These are phyloP conservation scores for Turritis glabra DNA, from an alignment of 345 rosid species.

Conservation along the genomic window DNA sequence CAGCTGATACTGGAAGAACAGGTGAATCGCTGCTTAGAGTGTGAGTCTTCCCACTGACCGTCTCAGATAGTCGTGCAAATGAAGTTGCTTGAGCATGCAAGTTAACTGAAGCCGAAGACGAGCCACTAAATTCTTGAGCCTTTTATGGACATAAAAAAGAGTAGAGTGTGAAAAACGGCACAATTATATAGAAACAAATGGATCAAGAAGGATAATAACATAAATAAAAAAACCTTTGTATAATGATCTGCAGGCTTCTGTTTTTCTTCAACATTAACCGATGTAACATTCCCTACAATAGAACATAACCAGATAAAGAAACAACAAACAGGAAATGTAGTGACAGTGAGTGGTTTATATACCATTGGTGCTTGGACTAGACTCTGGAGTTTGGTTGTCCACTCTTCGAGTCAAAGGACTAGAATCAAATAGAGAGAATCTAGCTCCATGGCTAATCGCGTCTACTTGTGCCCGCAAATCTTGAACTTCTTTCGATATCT, in stretches of 20 bases:
- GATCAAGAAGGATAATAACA: background rate
- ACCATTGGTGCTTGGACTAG: constrained; percentile 46
- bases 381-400: constrained; percentile 45
- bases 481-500: constrained; percentile 91
- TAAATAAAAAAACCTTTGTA: constrained; percentile 43
- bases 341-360: constrained; percentile 17
- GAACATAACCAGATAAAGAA: constrained; percentile 3
- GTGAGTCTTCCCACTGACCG: constrained; percentile 34
- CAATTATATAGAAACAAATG: background rate
- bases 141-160: constrained; percentile 6
- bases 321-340: background rate
- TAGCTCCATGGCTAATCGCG: constrained; percentile 81
- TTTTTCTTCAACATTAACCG: constrained; percentile 36
- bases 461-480: constrained; percentile 83
- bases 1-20: constrained; percentile 84
- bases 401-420: constrained; percentile 75
- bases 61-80: constrained; percentile 63
- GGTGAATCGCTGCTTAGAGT: constrained; percentile 42
- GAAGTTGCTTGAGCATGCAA: constrained; percentile 74
- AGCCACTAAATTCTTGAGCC: constrained; percentile 41
- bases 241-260: constrained; percentile 32
- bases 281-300: constrained; percentile 32
- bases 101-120: constrained; percentile 42
- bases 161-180: background rate
- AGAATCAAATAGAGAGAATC: constrained; percentile 66